Evolutionary conservation across 192 early-diverging fungal species (phyloP).

Genomic region (Chytriomyces sp.): DNA sequence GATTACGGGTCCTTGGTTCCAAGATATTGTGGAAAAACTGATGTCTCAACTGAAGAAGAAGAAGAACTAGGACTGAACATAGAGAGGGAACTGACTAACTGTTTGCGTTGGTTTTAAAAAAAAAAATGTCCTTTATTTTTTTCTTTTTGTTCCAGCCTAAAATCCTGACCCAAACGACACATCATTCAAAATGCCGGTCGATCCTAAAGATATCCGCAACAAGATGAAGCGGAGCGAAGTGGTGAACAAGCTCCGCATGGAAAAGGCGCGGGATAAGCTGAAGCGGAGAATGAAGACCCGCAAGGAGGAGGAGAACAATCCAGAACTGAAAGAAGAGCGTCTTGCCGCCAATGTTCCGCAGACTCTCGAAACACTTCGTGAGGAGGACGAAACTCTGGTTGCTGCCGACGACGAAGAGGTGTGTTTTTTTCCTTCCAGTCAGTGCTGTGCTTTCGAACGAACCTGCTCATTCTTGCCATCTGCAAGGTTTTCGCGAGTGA

Average conservation of each 20-base stretch:
- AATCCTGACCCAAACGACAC: neutral
- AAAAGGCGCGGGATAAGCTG: constrained; percentile 78
- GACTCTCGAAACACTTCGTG: constrained; percentile 91
- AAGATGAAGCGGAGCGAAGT: constrained; percentile 85
- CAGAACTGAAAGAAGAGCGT: constrained; percentile 85
- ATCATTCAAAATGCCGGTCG: constrained; percentile 10
- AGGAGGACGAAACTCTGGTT: constrained; percentile 90
- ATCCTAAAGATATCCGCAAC: constrained; percentile 60
- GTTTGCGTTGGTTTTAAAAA: no score
- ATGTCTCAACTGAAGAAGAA: neutral
- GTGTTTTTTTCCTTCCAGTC: neutral
- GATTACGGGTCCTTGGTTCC: neutral
- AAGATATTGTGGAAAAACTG: neutral
- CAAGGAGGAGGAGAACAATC: constrained; percentile 84
- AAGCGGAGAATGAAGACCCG: constrained; percentile 70
- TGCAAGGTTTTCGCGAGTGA: constrained; percentile 52
- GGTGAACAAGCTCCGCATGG: constrained; percentile 71
- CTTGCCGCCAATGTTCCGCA: constrained; percentile 87
- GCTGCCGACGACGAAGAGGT: constrained; percentile 59
- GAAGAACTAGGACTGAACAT: neutral
- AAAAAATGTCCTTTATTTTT: no score
- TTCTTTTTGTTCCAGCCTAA: no score
- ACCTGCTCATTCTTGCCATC: neutral
- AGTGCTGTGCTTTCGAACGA: neutral
- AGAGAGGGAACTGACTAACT: no score